A percentile compares a stretch with the other conserved stretches of the same genome.
These are phyloP conservation scores for Vicia sativa DNA, from an alignment of 306 rosid species.

Conservation along the genomic window DNA sequence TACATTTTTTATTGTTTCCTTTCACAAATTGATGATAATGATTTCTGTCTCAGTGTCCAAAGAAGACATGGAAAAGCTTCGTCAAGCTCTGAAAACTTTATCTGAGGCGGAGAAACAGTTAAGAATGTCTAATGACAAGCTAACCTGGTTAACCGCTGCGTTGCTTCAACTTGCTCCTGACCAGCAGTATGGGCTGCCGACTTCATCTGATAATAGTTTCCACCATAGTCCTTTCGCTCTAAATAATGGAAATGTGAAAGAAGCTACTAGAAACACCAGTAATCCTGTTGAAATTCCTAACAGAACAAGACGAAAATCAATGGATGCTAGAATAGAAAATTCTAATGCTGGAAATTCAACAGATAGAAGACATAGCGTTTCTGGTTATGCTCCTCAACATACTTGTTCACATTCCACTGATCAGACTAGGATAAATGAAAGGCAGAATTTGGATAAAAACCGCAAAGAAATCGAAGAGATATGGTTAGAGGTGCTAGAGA, in stretches of 20 bases:
- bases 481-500: slow-evolving; percentile 88
- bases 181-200: slow-evolving; percentile 88
- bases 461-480: slow-evolving; percentile 70
- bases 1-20: slow-evolving; percentile 9
- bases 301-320: slow-evolving; percentile 55
- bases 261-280: slow-evolving; percentile 45
- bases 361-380: slow-evolving; percentile 54
- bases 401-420: slow-evolving; percentile 42
- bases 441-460: slow-evolving; percentile 52
- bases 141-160: slow-evolving; percentile 97
- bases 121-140: slow-evolving; percentile 90
- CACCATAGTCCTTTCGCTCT: slow-evolving; percentile 73
- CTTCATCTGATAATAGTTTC: slow-evolving; percentile 83
- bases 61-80: slow-evolving; percentile 97
- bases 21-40: slow-evolving; percentile 23
- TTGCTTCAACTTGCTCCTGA: slow-evolving; percentile 99
- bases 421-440: slow-evolving; percentile 48
- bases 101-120: slow-evolving; percentile 98
- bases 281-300: slow-evolving; percentile 54
- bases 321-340: slow-evolving; percentile 52
- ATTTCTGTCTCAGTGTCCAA: slow-evolving; percentile 64
- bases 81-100: slow-evolving; percentile 91
- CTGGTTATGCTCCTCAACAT: slow-evolving; percentile 58
- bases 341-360: slow-evolving; percentile 58
- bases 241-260: slow-evolving; percentile 53